Percentiles rank a stretch among this genome's conserved stretches.
These are phyloP conservation scores for Leccinum subgranulosum DNA, from an alignment of 768 basidiomycete species.

Conservation along the genomic window DNA sequence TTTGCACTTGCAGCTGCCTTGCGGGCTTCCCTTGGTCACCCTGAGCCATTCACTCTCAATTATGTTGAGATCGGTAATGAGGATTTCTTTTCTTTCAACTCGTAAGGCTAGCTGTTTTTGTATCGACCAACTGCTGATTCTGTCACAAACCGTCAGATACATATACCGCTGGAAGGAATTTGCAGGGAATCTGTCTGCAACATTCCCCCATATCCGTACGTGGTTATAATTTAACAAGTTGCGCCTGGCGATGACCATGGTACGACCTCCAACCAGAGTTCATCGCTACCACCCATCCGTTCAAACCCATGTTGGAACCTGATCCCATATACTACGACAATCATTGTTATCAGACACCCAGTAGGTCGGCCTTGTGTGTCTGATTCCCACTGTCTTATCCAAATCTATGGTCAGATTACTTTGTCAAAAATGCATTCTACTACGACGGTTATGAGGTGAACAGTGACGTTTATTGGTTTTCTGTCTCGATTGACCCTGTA, in stretches of 20 bases:
- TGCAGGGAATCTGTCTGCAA: conserved; percentile 40
- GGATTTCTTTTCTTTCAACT: conserved; percentile 40
- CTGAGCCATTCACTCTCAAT: conserved; percentile 47
- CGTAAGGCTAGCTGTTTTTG: conserved; percentile 8
- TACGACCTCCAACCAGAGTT: conserved; percentile 37
- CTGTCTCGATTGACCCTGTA: background rate
- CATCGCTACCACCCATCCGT: conserved; percentile 50
- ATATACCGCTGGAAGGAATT: conserved; percentile 52
- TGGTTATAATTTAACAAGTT: background rate
- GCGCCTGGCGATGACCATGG: conserved; percentile 5
- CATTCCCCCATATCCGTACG: conserved; percentile 53
- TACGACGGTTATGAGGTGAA: conserved; percentile 46
- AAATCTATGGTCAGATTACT: conserved; percentile 32
- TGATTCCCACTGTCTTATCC: background rate
- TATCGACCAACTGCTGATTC: too few species aligned
- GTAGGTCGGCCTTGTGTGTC: background rate
- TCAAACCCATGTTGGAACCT: conserved; percentile 44
- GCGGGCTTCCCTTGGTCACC: conserved; percentile 53
- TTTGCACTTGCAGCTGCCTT: conserved; percentile 37
- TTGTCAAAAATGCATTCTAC: conserved; percentile 46
- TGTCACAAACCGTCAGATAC: conserved; percentile 32
- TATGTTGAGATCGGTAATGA: conserved; percentile 61
- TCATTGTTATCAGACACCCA: conserved; percentile 55
- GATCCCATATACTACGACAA: conserved; percentile 52
- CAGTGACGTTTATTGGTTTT: background rate